Conservation (phyloP, 2,329 filamentous ascomycete genomes). For the Monilinia fructigena region DNA sequence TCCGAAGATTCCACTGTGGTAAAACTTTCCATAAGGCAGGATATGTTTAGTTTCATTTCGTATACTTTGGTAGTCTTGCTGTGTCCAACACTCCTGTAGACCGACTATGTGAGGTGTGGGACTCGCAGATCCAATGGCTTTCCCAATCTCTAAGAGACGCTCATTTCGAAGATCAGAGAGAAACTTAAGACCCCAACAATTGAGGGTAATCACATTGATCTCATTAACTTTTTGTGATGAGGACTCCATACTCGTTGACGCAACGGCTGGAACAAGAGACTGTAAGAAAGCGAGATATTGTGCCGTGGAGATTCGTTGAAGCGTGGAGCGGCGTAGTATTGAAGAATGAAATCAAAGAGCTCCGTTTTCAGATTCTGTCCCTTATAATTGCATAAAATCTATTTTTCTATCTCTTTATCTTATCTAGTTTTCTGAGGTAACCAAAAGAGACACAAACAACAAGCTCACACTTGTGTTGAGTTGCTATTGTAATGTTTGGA, state of each 20-base stretch:
- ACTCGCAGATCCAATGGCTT: slow-evolving; percentile 65
- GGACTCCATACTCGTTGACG: background rate
- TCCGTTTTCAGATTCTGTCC: background rate
- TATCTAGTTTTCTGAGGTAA: background rate
- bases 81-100: slow-evolving; percentile 94
- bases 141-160: slow-evolving; percentile 80
- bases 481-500: background rate
- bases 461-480: background rate
- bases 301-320: background rate
- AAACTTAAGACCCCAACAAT: slow-evolving; percentile 95
- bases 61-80: slow-evolving; percentile 78
- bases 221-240: slow-evolving; percentile 40
- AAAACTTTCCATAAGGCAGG: slow-evolving; percentile 91
- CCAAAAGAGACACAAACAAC: background rate
- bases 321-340: background rate
- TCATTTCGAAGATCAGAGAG: slow-evolving; percentile 74
- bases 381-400: slow-evolving; percentile 6
- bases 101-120: slow-evolving; percentile 81
- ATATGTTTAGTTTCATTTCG: slow-evolving; percentile 69
- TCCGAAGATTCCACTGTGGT: slow-evolving; percentile 84
- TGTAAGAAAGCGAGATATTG: background rate
- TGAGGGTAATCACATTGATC: slow-evolving; percentile 81
- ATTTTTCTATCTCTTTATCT: background rate
- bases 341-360: background rate
- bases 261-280: background rate